Percentiles rank a stretch among this genome's conserved stretches.
These are phyloP conservation scores for Pseudevernia furfuracea DNA, from an alignment of 495 filamentous ascomycete species.

Conservation along the genomic window DNA sequence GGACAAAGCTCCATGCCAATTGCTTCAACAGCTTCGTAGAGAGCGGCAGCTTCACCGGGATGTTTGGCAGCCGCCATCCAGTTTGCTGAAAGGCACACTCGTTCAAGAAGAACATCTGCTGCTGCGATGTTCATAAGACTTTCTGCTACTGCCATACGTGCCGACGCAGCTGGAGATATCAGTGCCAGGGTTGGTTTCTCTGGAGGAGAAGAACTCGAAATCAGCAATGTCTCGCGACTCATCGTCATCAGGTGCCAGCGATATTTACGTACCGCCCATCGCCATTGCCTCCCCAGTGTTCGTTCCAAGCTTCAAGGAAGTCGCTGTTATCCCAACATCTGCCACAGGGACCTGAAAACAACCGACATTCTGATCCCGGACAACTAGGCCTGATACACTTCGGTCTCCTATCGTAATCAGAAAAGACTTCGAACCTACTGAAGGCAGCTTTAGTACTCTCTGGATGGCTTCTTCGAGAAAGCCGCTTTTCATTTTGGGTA, in stretches of 20 bases:
- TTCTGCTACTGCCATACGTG: slow-evolving; percentile 93
- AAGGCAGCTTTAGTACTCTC: slow-evolving; percentile 73
- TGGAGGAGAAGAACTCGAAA: not conserved
- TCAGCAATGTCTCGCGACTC: not conserved
- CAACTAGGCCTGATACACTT: slow-evolving; percentile 31
- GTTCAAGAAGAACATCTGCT: slow-evolving; percentile 68
- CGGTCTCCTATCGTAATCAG: slow-evolving; percentile 94
- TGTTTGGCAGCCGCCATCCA: slow-evolving; percentile 98
- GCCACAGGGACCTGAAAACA: slow-evolving; percentile 94
- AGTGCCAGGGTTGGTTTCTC: slow-evolving; percentile 87
- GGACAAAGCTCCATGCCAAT: slow-evolving; percentile 85
- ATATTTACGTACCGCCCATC: slow-evolving; percentile 50
- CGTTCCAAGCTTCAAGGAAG: slow-evolving; percentile 62
- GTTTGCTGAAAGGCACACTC: slow-evolving; percentile 86
- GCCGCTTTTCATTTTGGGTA: slow-evolving; percentile 55
- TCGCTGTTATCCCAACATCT: slow-evolving; percentile 85
- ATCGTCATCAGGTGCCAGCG: not conserved
- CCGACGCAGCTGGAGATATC: slow-evolving; percentile 87
- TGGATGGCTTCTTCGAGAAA: slow-evolving; percentile 67
- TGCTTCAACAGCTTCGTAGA: slow-evolving; percentile 91
- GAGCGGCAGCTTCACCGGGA: slow-evolving; percentile 82
- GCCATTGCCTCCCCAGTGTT: slow-evolving; percentile 91
- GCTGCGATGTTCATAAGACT: slow-evolving; percentile 87
- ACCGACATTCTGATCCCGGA: slow-evolving; percentile 62
- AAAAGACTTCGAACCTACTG: slow-evolving; percentile 93